These are phyloP conservation scores for Gloeostereum incarnatum DNA, from an alignment of 768 basidiomycete genomes.

Conservation along the genomic window DNA sequence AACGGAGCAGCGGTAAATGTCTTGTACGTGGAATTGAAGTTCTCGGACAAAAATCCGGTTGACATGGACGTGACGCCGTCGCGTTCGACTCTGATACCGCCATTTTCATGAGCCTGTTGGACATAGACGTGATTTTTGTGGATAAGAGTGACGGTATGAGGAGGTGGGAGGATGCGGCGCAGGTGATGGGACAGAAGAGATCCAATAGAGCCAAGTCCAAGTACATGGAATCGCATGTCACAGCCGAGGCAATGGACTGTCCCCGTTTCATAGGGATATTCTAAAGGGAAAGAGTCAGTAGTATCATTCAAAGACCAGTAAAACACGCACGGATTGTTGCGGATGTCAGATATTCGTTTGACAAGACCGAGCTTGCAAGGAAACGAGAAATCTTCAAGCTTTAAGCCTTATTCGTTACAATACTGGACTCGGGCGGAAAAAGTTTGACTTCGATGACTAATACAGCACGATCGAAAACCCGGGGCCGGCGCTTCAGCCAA, in stretches of 20 bases:
- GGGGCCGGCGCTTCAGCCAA: no score
- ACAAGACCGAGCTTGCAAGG: no score
- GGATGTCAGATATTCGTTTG: no score
- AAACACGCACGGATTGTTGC: no score
- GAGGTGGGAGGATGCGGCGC: constrained; percentile 42
- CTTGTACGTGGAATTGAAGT: constrained; percentile 28
- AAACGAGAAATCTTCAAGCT: no score
- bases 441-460: no score
- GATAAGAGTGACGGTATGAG: constrained; percentile 59
- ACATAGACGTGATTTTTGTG: constrained; percentile 41
- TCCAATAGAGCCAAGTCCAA: constrained; percentile 81
- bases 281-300: no score
- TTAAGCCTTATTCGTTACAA: no score
- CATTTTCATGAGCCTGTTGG: constrained; percentile 18
- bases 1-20: neutral
- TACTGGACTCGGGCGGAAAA: no score
- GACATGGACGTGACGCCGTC: constrained; percentile 33
- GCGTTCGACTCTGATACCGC: constrained; percentile 37
- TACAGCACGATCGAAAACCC: no score
- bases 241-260: constrained; percentile 1
- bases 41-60: constrained; percentile 40
- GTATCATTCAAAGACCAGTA: no score
- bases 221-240: constrained; percentile 62
- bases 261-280: no score
- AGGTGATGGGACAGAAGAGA: constrained; percentile 76